phyloP scores from a whole-genome alignment of 202 grass and related monocot genomes.

The Eragrostis tef region DNA sequence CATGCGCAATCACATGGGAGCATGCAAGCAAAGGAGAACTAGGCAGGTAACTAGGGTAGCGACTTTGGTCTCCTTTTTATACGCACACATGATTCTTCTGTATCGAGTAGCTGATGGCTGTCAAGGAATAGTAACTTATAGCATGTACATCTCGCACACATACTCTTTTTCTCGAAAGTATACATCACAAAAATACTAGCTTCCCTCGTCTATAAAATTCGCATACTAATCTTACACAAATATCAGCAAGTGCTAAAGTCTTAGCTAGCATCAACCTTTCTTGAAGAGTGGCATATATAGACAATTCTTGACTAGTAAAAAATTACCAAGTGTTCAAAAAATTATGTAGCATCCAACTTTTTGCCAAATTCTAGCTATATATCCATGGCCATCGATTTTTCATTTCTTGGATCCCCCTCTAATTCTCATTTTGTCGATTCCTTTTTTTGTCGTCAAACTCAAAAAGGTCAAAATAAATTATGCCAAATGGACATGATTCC shows the following conservation, averaged over 20 bases:
- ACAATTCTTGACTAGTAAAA: neutral
- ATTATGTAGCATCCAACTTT: neutral
- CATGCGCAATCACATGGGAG: constrained; percentile 43
- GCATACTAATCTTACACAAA: neutral
- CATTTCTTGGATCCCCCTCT: neutral
- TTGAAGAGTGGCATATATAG: too few species aligned
- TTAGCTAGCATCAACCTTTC: neutral
- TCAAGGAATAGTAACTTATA: neutral
- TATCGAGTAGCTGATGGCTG: neutral
- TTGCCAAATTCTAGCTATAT: neutral
- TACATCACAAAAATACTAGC: neutral
- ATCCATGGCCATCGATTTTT: neutral
- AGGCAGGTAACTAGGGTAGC: neutral
- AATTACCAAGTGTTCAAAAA: neutral
- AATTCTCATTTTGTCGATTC: constrained; percentile 12
- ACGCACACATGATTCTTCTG: constrained; percentile 2
- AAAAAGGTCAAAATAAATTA: constrained; percentile 30
- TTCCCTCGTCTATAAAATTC: neutral
- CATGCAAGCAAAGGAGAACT: constrained; percentile 40
- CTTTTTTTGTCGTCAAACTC: constrained; percentile 24
- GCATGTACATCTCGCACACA: neutral
- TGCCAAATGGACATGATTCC: constrained; percentile 21
- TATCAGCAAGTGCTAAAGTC: neutral
- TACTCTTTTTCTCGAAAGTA: too few species aligned
- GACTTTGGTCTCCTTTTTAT: constrained; percentile 5